Conservation (phyloP, 164 flowering plant species). For the Malania oleifera region DNA sequence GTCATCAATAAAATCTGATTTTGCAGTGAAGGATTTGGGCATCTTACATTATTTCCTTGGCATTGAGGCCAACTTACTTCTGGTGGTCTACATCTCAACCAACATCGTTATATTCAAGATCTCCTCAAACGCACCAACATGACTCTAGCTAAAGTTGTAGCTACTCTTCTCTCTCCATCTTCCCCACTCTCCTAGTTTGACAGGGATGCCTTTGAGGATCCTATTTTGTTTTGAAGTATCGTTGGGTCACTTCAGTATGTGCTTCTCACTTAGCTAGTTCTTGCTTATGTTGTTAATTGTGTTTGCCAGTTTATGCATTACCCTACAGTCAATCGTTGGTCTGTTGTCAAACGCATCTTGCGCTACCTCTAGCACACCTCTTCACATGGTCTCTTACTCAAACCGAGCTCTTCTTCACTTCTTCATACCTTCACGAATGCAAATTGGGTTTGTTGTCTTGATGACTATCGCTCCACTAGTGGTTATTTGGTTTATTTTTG, state of each 20-base stretch:
- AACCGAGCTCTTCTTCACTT: not conserved
- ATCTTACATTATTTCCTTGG: not conserved
- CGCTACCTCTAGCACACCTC: not conserved
- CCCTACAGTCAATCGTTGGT: not conserved
- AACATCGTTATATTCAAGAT: not conserved
- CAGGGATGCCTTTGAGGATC: not conserved
- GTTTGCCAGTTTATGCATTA: not conserved
- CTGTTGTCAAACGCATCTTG: not conserved
- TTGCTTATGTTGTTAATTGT: not conserved
- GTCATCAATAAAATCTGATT: too few species aligned
- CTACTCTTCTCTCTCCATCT: not conserved
- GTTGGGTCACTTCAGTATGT: not conserved
- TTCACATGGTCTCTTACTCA: not conserved
- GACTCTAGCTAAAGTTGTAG: not conserved
- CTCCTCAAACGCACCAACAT: not conserved
- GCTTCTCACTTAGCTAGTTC: not conserved
- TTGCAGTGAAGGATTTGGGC: not conserved
- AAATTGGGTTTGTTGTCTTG: not conserved
- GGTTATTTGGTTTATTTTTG: not conserved
- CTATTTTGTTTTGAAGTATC: not conserved
- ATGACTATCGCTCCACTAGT: not conserved
- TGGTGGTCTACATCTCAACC: not conserved
- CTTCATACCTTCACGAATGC: not conserved
- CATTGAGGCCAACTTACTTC: not conserved
- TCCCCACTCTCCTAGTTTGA: not conserved